phyloP scores from a whole-genome alignment of 2,329 filamentous ascomycete species.

The Mollisiaceae sp. region DNA sequence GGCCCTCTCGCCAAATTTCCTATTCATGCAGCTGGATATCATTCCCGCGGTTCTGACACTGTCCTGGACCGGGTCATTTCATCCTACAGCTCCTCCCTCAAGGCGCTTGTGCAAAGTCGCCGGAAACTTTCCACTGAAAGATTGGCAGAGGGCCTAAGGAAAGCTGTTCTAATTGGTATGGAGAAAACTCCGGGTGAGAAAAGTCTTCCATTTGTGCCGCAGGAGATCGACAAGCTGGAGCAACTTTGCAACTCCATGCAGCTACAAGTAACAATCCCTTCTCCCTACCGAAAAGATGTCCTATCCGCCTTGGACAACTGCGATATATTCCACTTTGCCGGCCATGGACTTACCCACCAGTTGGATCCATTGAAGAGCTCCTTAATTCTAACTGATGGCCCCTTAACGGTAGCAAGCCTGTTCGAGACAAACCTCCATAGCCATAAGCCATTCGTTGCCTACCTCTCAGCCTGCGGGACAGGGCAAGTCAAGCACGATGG shows the following conservation, averaged over 20 bases:
- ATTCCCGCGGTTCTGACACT: background rate
- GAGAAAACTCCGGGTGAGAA: background rate
- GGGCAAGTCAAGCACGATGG: slow-evolving; percentile 33
- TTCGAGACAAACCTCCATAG: slow-evolving; percentile 8
- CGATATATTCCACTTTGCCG: slow-evolving; percentile 50
- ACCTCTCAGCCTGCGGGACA: slow-evolving; percentile 47
- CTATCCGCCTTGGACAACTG: slow-evolving; percentile 35
- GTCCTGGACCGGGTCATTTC: background rate
- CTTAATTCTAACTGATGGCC: slow-evolving; percentile 36
- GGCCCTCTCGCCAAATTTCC: background rate
- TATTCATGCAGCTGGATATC: background rate
- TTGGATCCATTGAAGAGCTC: slow-evolving; percentile 43
- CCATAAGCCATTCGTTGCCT: slow-evolving; percentile 44
- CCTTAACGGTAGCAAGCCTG: slow-evolving; percentile 34
- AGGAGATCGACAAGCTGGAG: background rate
- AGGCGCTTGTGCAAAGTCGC: background rate
- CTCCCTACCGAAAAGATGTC: no score
- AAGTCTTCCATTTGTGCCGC: background rate
- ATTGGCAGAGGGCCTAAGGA: no score
- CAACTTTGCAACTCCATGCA: no score
- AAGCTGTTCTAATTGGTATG: background rate
- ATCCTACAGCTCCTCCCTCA: background rate
- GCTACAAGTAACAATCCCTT: no score
- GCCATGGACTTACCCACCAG: slow-evolving; percentile 43
- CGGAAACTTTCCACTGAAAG: background rate